Evolutionary conservation across 2,329 filamentous ascomycete species (phyloP).

Genomic region (Talaromyces albobiverticillius): DNA sequence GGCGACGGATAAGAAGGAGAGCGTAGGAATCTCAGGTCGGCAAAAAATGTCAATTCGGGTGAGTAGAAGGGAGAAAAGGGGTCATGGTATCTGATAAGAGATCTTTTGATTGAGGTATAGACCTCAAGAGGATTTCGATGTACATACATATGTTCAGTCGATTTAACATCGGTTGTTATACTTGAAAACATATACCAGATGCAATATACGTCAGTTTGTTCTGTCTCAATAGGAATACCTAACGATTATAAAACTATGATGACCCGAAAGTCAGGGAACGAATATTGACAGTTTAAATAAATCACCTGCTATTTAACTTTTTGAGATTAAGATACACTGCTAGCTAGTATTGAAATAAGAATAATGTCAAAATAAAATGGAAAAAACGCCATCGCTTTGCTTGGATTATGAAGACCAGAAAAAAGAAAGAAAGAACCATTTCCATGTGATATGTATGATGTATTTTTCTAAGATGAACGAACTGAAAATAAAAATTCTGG

Average conservation of each 20-base stretch:
- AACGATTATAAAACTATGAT: no score
- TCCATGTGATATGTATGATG: neutral
- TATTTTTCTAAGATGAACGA: neutral
- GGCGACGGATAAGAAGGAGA: neutral
- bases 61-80: neutral
- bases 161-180: no score
- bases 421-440: neutral
- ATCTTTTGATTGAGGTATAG: neutral
- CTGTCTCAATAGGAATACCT: no score
- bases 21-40: no score
- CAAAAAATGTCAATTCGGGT: neutral
- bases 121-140: neutral
- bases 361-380: neutral
- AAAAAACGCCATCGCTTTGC: slow-evolving; percentile 6
- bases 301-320: neutral
- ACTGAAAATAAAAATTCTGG: neutral
- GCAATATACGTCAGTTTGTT: no score
- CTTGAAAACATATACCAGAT: no score
- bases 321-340: neutral
- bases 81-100: no score
- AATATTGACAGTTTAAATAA: no score
- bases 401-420: neutral
- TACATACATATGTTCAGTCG: neutral
- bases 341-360: neutral
- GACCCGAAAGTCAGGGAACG: no score